A percentile compares a stretch with the other conserved stretches of the same genome.
Conservation (phyloP, 495 filamentous ascomycete genomes). For the Neurospora sp. region DNA sequence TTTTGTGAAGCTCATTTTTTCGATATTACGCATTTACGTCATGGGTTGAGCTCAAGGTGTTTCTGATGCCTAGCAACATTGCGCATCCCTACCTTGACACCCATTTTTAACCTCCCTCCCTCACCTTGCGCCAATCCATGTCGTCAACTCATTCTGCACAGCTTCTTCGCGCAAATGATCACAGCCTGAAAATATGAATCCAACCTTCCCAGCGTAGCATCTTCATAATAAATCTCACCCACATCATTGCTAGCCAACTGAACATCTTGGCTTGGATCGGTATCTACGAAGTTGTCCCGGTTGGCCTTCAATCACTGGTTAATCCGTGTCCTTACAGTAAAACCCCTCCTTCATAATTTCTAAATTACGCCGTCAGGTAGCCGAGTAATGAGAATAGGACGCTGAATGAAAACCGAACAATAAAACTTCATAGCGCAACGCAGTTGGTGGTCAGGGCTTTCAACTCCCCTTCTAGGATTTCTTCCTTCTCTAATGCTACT, state of each 20-base stretch:
- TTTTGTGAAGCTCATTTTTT: background rate
- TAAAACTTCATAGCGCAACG: background rate
- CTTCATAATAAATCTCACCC: background rate
- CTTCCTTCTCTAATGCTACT: background rate
- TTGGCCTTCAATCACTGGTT: background rate
- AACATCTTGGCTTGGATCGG: too few species aligned
- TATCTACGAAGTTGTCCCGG: too few species aligned
- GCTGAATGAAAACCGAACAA: background rate
- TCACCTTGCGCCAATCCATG: background rate
- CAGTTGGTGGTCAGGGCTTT: background rate
- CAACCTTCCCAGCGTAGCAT: background rate
- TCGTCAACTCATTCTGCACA: background rate
- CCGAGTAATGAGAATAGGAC: background rate
- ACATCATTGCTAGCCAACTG: background rate
- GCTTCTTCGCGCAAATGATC: background rate
- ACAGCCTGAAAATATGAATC: background rate
- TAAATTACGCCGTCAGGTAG: background rate
- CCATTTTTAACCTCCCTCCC: background rate
- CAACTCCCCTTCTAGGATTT: background rate
- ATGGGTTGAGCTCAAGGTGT: background rate
- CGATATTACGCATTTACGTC: background rate
- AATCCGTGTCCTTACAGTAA: background rate
- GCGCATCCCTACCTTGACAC: background rate
- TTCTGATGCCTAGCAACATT: background rate
- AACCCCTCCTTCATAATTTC: background rate